Conservation (phyloP, 176 grass and related monocot species). For the Aegilops sharonensis region DNA sequence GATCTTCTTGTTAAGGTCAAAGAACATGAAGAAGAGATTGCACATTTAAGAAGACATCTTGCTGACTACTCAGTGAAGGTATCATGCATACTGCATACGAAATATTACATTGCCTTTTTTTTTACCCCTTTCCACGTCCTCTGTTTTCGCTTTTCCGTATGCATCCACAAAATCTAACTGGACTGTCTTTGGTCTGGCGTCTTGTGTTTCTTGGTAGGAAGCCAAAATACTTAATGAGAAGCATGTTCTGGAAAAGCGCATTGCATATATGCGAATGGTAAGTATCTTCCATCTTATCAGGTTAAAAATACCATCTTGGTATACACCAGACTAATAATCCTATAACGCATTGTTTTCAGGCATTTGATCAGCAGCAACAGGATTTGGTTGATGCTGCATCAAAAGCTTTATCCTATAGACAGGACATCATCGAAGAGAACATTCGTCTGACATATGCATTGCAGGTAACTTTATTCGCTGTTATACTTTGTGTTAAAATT, state of each 20-base stretch:
- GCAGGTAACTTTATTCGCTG: conserved; percentile 50
- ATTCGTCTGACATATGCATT: conserved; percentile 88
- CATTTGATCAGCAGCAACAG: conserved; percentile 95
- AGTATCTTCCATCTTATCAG: conserved; percentile 13
- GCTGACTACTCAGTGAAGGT: conserved; percentile 87
- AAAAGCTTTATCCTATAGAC: conserved; percentile 96
- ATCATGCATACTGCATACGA: background rate
- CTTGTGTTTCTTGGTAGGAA: conserved; percentile 55
- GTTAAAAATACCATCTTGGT: background rate
- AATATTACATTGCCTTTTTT: background rate
- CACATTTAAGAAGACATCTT: conserved; percentile 79
- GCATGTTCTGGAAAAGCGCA: conserved; percentile 81
- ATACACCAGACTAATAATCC: background rate
- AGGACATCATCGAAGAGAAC: conserved; percentile 97
- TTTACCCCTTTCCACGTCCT: background rate
- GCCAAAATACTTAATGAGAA: conserved; percentile 87
- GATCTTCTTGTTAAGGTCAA: conserved; percentile 82
- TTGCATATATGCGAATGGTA: conserved; percentile 96
- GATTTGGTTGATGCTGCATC: conserved; percentile 98
- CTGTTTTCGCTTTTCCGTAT: background rate
- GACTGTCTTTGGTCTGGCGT: background rate
- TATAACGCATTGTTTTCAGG: conserved; percentile 34
- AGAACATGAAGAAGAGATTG: conserved; percentile 93
- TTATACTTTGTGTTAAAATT: background rate
- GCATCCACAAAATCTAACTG: no score